Evolutionary conservation across 2,329 filamentous ascomycete genomes (phyloP).

Genomic region (Pleoardoris graminearum): DNA sequence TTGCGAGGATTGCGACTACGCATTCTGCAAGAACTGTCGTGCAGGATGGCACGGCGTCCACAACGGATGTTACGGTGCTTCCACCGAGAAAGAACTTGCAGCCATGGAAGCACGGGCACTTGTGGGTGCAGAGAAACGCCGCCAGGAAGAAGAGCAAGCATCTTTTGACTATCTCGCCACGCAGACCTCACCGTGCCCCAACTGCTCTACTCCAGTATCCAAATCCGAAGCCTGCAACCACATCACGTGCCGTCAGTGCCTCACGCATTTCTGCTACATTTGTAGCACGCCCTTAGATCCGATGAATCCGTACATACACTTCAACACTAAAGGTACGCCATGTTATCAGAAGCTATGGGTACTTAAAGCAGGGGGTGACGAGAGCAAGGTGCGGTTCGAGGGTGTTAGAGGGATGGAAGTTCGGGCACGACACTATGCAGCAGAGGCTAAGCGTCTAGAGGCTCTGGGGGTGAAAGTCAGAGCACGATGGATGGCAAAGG

Average conservation of each 20-base stretch:
- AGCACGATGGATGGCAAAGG: neutral
- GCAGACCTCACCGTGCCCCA: neutral
- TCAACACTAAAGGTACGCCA: neutral
- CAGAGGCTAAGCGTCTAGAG: neutral
- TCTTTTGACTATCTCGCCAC: neutral
- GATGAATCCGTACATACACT: neutral
- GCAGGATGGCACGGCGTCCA: constrained; percentile 76
- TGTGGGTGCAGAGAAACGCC: neutral
- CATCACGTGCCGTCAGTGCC: neutral
- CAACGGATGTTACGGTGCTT: neutral
- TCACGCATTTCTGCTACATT: constrained; percentile 1
- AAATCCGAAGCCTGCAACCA: constrained; percentile 1
- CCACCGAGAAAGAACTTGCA: neutral
- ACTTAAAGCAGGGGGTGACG: neutral
- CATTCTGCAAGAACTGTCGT: constrained; percentile 74
- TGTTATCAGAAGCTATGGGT: neutral
- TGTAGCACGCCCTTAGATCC: neutral
- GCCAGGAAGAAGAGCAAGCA: neutral
- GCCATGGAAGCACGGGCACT: neutral
- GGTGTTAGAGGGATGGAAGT: neutral
- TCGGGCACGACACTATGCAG: neutral
- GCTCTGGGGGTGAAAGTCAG: neutral
- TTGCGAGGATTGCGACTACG: constrained; percentile 83
- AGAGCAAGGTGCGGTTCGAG: neutral
- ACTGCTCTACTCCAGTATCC: neutral